A percentile compares a stretch with the other conserved stretches of the same genome.
phyloP scores from a whole-genome alignment of 139 green algal species.

The Chlamydomonas schloesseri region DNA sequence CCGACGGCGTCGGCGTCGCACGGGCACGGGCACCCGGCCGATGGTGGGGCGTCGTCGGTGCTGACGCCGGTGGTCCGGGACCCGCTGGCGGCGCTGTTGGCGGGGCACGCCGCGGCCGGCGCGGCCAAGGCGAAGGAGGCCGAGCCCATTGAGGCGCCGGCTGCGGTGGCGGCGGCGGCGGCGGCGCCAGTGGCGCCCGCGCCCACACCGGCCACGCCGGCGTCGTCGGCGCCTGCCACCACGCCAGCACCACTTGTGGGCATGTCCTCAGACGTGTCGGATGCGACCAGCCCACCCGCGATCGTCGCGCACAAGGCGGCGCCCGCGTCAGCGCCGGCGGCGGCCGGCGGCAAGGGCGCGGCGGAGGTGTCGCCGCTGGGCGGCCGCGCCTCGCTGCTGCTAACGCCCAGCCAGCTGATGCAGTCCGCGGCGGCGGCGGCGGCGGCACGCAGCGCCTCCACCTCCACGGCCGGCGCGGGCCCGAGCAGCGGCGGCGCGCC shows the following conservation, averaged over 20 bases:
- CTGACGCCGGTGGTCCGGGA: neutral
- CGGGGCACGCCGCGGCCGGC: slow-evolving; percentile 3
- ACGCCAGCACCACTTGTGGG: neutral
- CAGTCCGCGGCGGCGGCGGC: neutral
- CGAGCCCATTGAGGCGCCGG: neutral
- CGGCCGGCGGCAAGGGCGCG: neutral
- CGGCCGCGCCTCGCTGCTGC: slow-evolving; percentile 21
- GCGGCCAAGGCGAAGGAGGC: neutral
- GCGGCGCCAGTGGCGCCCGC: neutral
- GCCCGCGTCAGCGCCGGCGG: neutral
- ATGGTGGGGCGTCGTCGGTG: neutral
- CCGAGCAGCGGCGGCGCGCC: neutral
- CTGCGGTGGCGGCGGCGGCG: neutral
- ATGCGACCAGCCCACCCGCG: slow-evolving; percentile 23
- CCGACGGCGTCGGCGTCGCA: neutral
- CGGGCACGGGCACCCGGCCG: neutral
- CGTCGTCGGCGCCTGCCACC: neutral
- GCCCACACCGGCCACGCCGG: neutral
- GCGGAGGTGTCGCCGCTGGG: neutral
- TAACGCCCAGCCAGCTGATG: slow-evolving; percentile 68
- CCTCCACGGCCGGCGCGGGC: neutral
- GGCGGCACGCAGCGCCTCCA: neutral
- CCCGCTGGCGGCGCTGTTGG: slow-evolving; percentile 58
- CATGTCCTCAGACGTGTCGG: slow-evolving; percentile 13
- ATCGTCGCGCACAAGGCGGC: neutral